Conservation (phyloP, 495 filamentous ascomycete species). For the Xylaria telfairii region DNA sequence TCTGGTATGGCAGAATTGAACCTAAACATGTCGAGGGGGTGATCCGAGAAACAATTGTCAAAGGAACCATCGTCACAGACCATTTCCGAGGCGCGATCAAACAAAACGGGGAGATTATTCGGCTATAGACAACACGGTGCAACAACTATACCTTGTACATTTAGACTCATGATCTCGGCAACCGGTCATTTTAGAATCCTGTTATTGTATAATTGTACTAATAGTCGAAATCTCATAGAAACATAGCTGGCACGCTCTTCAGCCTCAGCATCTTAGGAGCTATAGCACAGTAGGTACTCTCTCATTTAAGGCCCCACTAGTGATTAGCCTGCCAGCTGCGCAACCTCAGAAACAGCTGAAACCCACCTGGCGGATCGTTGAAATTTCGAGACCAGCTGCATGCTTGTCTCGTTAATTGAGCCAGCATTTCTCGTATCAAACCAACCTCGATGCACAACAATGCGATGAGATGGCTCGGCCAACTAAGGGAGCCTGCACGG, state of each 20-base stretch:
- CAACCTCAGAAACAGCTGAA: not conserved
- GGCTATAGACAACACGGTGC: conserved; percentile 36
- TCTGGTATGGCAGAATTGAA: conserved; percentile 93
- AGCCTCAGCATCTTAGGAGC: too few relatives aligned
- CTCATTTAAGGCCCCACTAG: not conserved
- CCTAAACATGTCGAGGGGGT: conserved; percentile 87
- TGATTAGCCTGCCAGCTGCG: not conserved
- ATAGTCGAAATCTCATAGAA: not conserved
- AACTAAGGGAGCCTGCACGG: conserved; percentile 19
- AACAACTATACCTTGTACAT: not conserved
- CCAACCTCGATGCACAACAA: conserved; percentile 29
- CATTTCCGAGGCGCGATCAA: conserved; percentile 72
- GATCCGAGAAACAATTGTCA: conserved; percentile 76
- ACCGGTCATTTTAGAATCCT: not conserved
- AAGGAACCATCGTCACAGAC: conserved; percentile 75
- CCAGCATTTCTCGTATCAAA: conserved; percentile 17
- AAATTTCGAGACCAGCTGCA: not conserved
- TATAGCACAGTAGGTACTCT: too few relatives aligned
- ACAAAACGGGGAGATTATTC: conserved; percentile 48
- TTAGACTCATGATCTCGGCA: not conserved
- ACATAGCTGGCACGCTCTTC: not conserved
- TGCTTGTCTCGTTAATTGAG: not conserved
- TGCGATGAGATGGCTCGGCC: conserved; percentile 34
- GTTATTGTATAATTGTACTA: not conserved
- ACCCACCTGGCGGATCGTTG: not conserved